Evolutionary conservation across 2,329 filamentous ascomycete genomes (phyloP).

Genomic region (Nemania sp.): DNA sequence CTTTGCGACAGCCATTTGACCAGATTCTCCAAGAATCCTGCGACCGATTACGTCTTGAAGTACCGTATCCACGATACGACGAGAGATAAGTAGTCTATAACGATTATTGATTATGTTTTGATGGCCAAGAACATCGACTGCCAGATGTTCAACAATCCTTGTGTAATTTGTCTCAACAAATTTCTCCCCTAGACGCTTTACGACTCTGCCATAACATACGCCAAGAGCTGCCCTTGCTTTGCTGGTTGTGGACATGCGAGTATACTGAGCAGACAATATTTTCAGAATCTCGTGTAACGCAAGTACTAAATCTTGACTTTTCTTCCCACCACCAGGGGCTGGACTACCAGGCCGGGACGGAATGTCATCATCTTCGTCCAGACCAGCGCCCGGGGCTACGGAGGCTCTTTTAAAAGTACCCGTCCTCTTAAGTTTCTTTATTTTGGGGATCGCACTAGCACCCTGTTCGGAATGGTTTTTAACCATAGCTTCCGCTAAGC

Average conservation of each 20-base stretch:
- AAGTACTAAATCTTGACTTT: slow-evolving; percentile 76
- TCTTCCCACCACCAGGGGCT: slow-evolving; percentile 73
- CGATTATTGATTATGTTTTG: slow-evolving; percentile 83
- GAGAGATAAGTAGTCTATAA: slow-evolving; percentile 85
- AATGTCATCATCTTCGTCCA: slow-evolving; percentile 79
- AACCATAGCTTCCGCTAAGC: slow-evolving; percentile 83
- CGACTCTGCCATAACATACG: slow-evolving; percentile 85
- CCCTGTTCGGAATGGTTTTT: slow-evolving; percentile 79
- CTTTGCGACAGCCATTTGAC: slow-evolving; percentile 84
- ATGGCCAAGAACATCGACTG: slow-evolving; percentile 82
- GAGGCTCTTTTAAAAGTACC: slow-evolving; percentile 64
- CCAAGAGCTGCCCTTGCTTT: slow-evolving; percentile 84
- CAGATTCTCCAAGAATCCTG: slow-evolving; percentile 87
- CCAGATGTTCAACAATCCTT: slow-evolving; percentile 82
- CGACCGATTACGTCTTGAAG: slow-evolving; percentile 85
- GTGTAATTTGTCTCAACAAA: slow-evolving; percentile 86
- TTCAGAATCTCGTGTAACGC: slow-evolving; percentile 82
- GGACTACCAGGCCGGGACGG: slow-evolving; percentile 77
- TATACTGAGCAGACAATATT: slow-evolving; percentile 83
- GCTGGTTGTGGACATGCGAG: slow-evolving; percentile 81
- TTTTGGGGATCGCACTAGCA: slow-evolving; percentile 64
- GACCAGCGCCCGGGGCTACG: slow-evolving; percentile 69
- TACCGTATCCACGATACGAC: slow-evolving; percentile 85
- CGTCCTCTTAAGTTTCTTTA: slow-evolving; percentile 74
- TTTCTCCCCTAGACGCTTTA: slow-evolving; percentile 82